Conservation (phyloP, 768 basidiomycete species). For the Auricularia sp. region DNA sequence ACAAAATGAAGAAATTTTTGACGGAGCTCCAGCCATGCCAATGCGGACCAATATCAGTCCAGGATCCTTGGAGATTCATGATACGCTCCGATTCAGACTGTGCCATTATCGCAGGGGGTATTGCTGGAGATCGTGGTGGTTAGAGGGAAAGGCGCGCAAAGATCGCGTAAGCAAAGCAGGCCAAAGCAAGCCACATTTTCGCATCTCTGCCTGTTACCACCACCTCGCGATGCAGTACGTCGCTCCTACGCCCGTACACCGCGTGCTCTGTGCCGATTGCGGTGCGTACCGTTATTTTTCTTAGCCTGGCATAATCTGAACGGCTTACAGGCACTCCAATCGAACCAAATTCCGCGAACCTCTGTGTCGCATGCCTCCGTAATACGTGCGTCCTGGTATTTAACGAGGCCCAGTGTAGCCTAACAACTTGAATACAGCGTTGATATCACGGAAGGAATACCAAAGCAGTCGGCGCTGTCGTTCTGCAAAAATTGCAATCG, state of each 20-base stretch:
- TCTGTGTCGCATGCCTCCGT: slow-evolving; percentile 79
- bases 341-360: slow-evolving; percentile 84
- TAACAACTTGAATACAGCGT: slow-evolving; percentile 36
- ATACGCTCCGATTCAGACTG: background rate
- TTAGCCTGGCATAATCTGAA: slow-evolving; percentile 4
- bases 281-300: slow-evolving; percentile 32
- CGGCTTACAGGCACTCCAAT: slow-evolving; percentile 59
- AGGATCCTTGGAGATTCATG: background rate
- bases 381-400: slow-evolving; percentile 52
- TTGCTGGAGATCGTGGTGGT: background rate
- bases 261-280: slow-evolving; percentile 84
- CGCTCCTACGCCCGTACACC: slow-evolving; percentile 62
- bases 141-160: background rate
- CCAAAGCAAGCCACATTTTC: background rate
- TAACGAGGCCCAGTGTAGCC: no score
- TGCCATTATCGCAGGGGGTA: background rate
- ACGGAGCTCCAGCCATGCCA: background rate
- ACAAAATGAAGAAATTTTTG: background rate
- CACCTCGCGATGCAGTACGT: slow-evolving; percentile 58
- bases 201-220: background rate
- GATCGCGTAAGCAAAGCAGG: background rate
- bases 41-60: background rate
- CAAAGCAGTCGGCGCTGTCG: slow-evolving; percentile 85
- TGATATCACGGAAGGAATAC: slow-evolving; percentile 97
- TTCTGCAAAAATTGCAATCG: slow-evolving; percentile 96